phyloP scores from a whole-genome alignment of 768 basidiomycete genomes.

The Lepiota venenata region DNA sequence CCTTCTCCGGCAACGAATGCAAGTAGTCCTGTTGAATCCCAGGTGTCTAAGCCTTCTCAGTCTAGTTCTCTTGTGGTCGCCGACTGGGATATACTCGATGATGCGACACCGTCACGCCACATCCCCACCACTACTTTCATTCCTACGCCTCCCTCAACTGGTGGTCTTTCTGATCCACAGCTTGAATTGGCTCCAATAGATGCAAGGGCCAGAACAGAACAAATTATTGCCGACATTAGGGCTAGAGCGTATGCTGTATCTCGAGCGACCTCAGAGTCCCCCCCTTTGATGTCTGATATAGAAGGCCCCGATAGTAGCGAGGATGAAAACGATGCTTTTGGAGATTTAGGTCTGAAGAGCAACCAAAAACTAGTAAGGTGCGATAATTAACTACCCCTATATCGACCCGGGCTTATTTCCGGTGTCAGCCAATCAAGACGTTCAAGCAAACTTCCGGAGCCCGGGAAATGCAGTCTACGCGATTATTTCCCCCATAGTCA shows the following conservation, averaged over 20 bases:
- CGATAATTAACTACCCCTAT: background rate
- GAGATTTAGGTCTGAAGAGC: background rate
- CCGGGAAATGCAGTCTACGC: conserved; percentile 4
- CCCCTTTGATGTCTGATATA: conserved; percentile 26
- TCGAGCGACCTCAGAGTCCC: conserved; percentile 43
- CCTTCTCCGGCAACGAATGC: conserved; percentile 12
- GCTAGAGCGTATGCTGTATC: conserved; percentile 50
- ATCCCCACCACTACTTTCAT: conserved; percentile 8
- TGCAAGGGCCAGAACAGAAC: conserved; percentile 44
- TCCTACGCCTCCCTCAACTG: conserved; percentile 22
- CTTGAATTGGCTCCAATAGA: conserved; percentile 22
- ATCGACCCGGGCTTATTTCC: background rate
- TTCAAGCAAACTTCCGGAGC: background rate
- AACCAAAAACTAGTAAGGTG: background rate
- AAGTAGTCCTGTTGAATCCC: background rate
- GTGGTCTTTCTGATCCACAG: conserved; percentile 13
- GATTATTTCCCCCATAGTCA: background rate
- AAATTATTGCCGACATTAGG: conserved; percentile 63
- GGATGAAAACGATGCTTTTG: conserved; percentile 30
- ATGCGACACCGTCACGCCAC: background rate
- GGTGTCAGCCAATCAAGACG: background rate
- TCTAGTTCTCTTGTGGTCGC: background rate
- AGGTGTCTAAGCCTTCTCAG: background rate
- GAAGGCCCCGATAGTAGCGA: conserved; percentile 49
- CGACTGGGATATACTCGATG: conserved; percentile 8